Evolutionary conservation across 805 yeast species (phyloP).

Genomic region (Zygotorulaspora florentina): DNA sequence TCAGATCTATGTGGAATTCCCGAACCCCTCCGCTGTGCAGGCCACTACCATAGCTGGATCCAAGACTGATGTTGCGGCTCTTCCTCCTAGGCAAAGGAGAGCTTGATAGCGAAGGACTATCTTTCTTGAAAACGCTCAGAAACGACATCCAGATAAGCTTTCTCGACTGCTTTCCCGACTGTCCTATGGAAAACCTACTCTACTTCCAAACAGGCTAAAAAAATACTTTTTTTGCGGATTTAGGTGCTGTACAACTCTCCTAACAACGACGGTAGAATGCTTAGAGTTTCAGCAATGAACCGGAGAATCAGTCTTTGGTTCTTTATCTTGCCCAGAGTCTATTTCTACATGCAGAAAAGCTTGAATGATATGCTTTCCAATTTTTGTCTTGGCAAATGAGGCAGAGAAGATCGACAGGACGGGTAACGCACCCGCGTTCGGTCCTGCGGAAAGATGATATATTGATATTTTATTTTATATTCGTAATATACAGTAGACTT

Average conservation of each 20-base stretch:
- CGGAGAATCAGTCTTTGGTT: too few relatives aligned
- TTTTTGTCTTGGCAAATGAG: constrained; percentile 16
- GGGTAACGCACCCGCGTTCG: neutral
- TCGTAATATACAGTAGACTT: constrained; percentile 9
- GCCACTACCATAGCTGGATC: constrained; percentile 13
- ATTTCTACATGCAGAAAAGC: too few relatives aligned
- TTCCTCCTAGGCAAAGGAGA: constrained; percentile 16
- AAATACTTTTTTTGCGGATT: too few relatives aligned
- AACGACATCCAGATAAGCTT: constrained; percentile 8
- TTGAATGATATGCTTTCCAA: constrained; percentile 1
- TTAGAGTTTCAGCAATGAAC: too few relatives aligned
- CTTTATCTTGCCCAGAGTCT: too few relatives aligned
- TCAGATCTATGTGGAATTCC: constrained; percentile 67
- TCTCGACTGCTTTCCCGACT: neutral
- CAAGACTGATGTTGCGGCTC: constrained; percentile 23
- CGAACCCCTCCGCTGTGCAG: constrained; percentile 39
- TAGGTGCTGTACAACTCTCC: too few relatives aligned
- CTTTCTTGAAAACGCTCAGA: constrained; percentile 13
- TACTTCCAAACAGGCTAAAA: neutral
- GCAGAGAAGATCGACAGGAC: neutral
- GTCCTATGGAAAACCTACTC: neutral
- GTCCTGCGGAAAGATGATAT: neutral
- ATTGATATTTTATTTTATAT: neutral
- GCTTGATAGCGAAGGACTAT: constrained; percentile 5
- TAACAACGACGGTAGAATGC: too few relatives aligned